Percentiles rank a stretch among this genome's conserved stretches.
Conservation (phyloP, 1,139 yeast species). For the Saccharomyces hybrid region DNA sequence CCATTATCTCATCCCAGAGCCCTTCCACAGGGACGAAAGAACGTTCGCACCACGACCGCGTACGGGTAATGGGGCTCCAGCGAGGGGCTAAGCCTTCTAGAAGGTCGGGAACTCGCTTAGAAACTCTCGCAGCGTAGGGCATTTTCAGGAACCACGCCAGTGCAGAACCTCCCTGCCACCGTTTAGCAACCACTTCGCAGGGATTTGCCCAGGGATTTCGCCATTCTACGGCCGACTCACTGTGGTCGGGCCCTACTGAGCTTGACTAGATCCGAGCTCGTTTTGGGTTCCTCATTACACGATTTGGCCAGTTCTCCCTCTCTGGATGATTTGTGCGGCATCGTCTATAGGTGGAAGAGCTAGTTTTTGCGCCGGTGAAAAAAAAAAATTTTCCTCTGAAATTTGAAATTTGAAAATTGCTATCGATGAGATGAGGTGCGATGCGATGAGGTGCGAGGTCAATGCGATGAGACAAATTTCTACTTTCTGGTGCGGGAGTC, state of each 20-base stretch:
- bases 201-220: background rate
- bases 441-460: background rate
- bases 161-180: background rate
- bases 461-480: background rate
- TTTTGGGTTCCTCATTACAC: background rate
- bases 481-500: background rate
- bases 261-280: background rate
- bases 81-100: background rate
- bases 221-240: background rate
- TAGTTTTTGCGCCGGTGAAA: background rate
- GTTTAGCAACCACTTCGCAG: background rate
- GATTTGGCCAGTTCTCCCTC: background rate
- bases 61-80: background rate
- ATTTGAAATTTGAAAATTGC: background rate
- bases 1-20: background rate
- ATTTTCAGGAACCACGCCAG: background rate
- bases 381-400: background rate
- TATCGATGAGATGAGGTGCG: background rate
- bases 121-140: background rate
- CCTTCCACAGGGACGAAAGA: background rate
- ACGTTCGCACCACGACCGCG: too few relatives aligned
- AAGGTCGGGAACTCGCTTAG: background rate
- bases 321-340: background rate
- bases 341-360: background rate
- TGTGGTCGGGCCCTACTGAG: too few relatives aligned